Base-by-base conservation (phyloP, 257 asterid genomes). In the Cordia subcordata region DNA sequence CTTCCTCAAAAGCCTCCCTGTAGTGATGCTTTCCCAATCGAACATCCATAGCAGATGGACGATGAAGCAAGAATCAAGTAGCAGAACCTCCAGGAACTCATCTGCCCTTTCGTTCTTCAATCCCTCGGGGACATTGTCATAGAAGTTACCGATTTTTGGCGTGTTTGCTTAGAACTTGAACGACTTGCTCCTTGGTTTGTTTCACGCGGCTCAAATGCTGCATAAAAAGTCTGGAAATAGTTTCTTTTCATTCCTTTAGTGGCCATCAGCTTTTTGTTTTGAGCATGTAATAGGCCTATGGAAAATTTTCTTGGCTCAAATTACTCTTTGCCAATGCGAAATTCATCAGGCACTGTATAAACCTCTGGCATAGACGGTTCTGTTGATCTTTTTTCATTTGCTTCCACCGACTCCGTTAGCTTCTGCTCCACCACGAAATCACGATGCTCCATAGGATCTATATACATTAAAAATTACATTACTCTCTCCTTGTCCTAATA, bases 21-120 rank as follows among this genome's bases (percentile, higher is more conserved):
- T 50, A 3, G 49, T 13, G 5, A 19, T 13, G 11, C 52, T 51
- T 62, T 51, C 22, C 60, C 45, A 32, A 15, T 55, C 37, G 44
- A 27, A 44, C 15, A 50, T 42, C 49, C 55, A 38, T 3, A 67
- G 9, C 6, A 59, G 39, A 17, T 67, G 61, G 49, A 60, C 16
- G 6, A 67, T 42, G 39, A 60, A 67, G 27, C 72, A 59, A 4
- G 66, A 66, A 11, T 67, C 72, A 1, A 67, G 66, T 15, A 67
- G 39, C 66, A 67, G 53, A 15, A 67, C 53, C 53, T 59, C 16
- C 49, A 49, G 14, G 11, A 67, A 56, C 16, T 27, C 12, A 15
- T 23, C 12, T 6, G 4, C 35, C 35, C 35, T 27, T 27, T 1
- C 35, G 35, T 18, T 37, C 8, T 21, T 14, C 60, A 50, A 5